A percentile compares a stretch with the other conserved stretches of the same genome.
These are phyloP conservation scores for Lonicera japonica DNA, from an alignment of 129 eudicot genomes.

Conservation along the genomic window DNA sequence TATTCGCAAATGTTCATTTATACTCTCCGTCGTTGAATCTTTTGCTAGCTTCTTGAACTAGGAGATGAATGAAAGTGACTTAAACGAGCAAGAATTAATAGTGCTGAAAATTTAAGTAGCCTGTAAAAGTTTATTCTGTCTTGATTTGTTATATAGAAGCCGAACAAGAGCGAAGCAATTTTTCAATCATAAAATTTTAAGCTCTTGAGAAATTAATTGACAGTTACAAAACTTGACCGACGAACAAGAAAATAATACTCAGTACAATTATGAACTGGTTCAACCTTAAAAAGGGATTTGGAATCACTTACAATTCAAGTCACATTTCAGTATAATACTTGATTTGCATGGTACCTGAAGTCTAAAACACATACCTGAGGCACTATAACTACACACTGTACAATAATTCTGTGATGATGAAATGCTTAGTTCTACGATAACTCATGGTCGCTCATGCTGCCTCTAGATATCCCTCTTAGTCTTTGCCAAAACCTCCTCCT, in stretches of 20 bases:
- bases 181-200: too few relatives aligned
- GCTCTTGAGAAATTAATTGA: too few relatives aligned
- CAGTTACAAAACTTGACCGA: too few relatives aligned
- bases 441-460: slow-evolving; percentile 67
- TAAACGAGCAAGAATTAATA: too few relatives aligned
- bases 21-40: too few relatives aligned
- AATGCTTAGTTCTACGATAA: slow-evolving; percentile 10
- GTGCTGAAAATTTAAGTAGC: neutral
- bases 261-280: too few relatives aligned
- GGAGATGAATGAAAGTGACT: neutral
- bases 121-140: neutral
- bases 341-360: neutral
- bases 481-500: slow-evolving; percentile 61
- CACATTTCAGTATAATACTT: neutral
- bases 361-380: neutral
- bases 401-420: neutral
- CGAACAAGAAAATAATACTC: too few relatives aligned
- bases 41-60: neutral
- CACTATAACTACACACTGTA: neutral
- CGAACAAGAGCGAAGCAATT: too few relatives aligned
- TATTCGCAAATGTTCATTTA: neutral
- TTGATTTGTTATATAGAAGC: too few relatives aligned
- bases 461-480: slow-evolving; percentile 54
- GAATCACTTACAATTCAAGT: too few relatives aligned
- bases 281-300: neutral